Conservation (phyloP, 164 flowering plant species). For the Amborella trichopoda region DNA sequence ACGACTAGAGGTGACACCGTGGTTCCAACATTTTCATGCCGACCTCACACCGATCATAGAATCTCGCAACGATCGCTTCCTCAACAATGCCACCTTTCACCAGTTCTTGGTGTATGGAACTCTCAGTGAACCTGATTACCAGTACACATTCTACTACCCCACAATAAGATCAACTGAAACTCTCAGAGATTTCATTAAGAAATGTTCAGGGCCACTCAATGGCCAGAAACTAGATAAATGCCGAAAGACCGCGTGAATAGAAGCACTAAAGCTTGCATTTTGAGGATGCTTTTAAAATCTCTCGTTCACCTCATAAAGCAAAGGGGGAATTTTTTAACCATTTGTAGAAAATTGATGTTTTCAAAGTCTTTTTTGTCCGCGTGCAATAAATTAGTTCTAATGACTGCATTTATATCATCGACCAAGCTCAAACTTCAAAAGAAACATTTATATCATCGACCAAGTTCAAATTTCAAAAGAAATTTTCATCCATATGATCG, state of each 20-base stretch:
- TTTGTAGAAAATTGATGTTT: too few species aligned
- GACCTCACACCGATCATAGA: constrained; percentile 16
- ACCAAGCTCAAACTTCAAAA: too few species aligned
- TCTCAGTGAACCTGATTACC: background rate
- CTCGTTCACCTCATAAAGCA: too few species aligned
- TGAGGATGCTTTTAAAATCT: too few species aligned
- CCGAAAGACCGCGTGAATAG: constrained; percentile 4
- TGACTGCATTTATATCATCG: too few species aligned
- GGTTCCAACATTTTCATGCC: constrained; percentile 8
- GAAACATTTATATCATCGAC: too few species aligned
- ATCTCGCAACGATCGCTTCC: constrained; percentile 12
- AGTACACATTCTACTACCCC: constrained; percentile 8
- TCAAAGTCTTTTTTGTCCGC: too few species aligned
- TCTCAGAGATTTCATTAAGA: constrained; percentile 8
- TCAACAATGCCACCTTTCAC: constrained; percentile 19
- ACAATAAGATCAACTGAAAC: constrained; percentile 5
- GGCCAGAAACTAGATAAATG: constrained; percentile 7
- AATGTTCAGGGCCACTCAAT: constrained; percentile 14
- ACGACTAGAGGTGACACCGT: constrained; percentile 21
- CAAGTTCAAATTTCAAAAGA: too few species aligned
- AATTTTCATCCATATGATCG: too few species aligned
- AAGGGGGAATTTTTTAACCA: too few species aligned
- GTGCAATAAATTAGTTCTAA: too few species aligned
- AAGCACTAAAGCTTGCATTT: too few species aligned
- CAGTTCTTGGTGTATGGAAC: constrained; percentile 12